Conservation (phyloP, 768 basidiomycete genomes). For the Kwoniella pini region DNA sequence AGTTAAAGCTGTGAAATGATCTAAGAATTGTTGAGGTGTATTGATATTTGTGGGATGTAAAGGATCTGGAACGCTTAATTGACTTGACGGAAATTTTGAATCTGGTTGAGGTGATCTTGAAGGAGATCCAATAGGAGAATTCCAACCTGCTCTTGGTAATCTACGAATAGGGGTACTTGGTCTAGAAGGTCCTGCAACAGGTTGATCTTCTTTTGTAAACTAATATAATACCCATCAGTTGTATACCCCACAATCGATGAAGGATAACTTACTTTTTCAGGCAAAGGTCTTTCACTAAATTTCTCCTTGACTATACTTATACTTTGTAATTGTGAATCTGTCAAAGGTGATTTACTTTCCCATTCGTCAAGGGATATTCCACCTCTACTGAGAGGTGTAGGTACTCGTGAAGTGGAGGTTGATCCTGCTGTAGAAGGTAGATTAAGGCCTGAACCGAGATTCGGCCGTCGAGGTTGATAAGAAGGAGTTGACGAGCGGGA, state of each 20-base stretch:
- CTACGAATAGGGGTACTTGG: slow-evolving; percentile 28
- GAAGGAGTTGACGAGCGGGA: slow-evolving; percentile 15
- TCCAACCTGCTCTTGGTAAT: not conserved
- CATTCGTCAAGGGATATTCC: slow-evolving; percentile 72
- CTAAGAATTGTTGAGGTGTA: slow-evolving; percentile 94
- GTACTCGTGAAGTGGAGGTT: slow-evolving; percentile 15
- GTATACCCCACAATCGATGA: not conserved
- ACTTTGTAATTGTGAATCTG: slow-evolving; percentile 68
- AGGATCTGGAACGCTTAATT: slow-evolving; percentile 13
- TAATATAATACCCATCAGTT: not conserved
- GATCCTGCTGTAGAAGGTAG: slow-evolving; percentile 15
- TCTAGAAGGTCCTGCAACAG: slow-evolving; percentile 24
- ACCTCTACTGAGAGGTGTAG: slow-evolving; percentile 15
- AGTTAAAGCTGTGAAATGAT: slow-evolving; percentile 90
- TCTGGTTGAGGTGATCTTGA: slow-evolving; percentile 21
- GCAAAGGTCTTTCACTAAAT: slow-evolving; percentile 65
- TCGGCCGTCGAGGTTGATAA: slow-evolving; percentile 13
- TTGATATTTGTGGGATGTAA: slow-evolving; percentile 59
- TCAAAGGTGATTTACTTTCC: slow-evolving; percentile 78
- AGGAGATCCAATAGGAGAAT: slow-evolving; percentile 14
- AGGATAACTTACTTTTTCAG: slow-evolving; percentile 65
- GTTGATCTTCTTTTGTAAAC: slow-evolving; percentile 22
- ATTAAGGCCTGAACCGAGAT: slow-evolving; percentile 7
- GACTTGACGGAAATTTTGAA: slow-evolving; percentile 5
- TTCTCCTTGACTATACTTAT: slow-evolving; percentile 66